Base-by-base conservation (phyloP, 1,284 basidiomycete species). In the Ustilago xerochloae region DNA sequence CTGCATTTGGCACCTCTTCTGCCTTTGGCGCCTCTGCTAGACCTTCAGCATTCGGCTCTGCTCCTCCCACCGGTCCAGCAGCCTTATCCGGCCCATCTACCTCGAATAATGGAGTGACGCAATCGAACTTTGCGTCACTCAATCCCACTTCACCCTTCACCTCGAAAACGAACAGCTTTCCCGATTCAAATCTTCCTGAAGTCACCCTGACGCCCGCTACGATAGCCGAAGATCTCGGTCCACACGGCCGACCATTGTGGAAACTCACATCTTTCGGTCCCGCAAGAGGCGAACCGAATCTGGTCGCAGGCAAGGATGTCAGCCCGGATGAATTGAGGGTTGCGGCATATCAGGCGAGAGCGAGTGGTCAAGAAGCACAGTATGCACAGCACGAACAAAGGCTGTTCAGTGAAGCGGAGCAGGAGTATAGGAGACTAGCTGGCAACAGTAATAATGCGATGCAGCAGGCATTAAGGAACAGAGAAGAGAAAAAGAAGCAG, bases 251-350 rank as follows among this genome's bases (percentile, higher is more conserved):
- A 4, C 94, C 94, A 0, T 58, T 88, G 7, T 97, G 92, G 91
- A 90, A 91, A n/a, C 85, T 95, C 0, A 90, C 92, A 0, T 91
- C 89, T 0, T 97, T 92, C 82, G 93, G 88, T 0, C 89, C 92
- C 22, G 89, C 90, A 0, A 94, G 94, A 80, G 83, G 88, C 56
- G 92, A 94, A 76, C 90, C 90, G 0, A 90, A 88, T 48, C 77
- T 96, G 6, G 85, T 97, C 16, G 71, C 85, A 5, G 90, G 89
- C 1, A 85, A 91, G 30, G 94, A 97, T 78, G 87, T 91, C 67
- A 91, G 90, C 0, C 89, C 88, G 0, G 94, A 97, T 78, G 94
- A 97, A 84, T 85, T 97, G 86, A 90, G 60, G 6, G 50, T 75
- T 9, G 65, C 68, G 67, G 73, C 73, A 20, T 75, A 75, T 39